Evolutionary conservation across 2,329 filamentous ascomycete species (phyloP), one percentile per base, ranked within the genome.

Genomic region (Fusarium anguioides): DNA sequence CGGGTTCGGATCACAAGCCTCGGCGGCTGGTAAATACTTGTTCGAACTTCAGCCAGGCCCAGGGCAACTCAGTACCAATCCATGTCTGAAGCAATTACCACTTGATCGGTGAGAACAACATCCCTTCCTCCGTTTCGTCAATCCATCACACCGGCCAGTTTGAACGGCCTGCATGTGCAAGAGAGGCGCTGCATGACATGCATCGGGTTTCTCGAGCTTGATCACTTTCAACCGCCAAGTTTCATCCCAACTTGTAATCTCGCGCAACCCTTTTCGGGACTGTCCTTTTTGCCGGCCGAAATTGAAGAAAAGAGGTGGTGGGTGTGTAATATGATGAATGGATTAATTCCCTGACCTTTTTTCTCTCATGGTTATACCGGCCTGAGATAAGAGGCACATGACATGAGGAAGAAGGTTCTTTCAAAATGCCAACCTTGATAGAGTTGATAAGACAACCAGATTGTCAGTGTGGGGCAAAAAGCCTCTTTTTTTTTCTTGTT

Each of bases 1-100:
- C 53, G 61, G 45, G 29, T 58, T n/a, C 35, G 27, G 40, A 49
- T 66, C 57, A 52, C 49, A 65, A 37, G 37, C 37, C 39, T 61
- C 33, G 47, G 59, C 59, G 59, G 62, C 50, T 52, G 56, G 21
- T 40, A 36, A 57, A 51, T 51, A 14, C 33, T 21, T n/a, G n/a
- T n/a, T n/a, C n/a, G n/a, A n/a, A n/a, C 5, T 24, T 36, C 7
- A 37, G 26, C 53, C 53, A 61, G 44, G 40, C 29, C 47, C n/a
- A 21, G 33, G 21, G n/a, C n/a, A n/a, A n/a, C n/a, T n/a, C n/a
- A n/a, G n/a, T n/a, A n/a, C n/a, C n/a, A n/a, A n/a, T n/a, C 23
- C 33, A 35, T n/a, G 33, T 26, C 29, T 39, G 41, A 61, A 31
- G 49, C 20, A 36, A 50, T 41, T 45, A 41, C 20, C 24, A 18